These are phyloP conservation scores for Verticillium isaacii DNA, from an alignment of 2,329 filamentous ascomycete species.

Conservation along the genomic window DNA sequence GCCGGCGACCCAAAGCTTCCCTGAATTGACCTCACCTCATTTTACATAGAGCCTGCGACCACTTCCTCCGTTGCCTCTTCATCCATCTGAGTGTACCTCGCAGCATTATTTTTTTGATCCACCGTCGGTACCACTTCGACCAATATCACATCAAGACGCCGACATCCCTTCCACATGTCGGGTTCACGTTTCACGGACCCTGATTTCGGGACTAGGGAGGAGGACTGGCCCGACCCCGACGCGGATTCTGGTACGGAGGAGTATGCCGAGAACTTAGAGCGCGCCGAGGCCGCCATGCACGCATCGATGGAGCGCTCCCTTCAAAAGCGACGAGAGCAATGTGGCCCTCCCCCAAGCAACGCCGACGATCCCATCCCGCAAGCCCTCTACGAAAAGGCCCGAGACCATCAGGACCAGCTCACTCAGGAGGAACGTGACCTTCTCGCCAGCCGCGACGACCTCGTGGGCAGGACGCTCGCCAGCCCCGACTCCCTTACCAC, in stretches of 20 bases:
- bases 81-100: too few species aligned
- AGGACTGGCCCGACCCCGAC: conserved; percentile 5
- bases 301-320: background rate
- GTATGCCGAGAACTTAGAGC: background rate
- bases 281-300: background rate
- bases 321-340: background rate
- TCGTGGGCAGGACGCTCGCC: conserved; percentile 11
- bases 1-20: too few species aligned
- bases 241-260: conserved; percentile 2
- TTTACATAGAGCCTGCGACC: too few species aligned
- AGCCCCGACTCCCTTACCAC: conserved; percentile 7
- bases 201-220: conserved; percentile 1
- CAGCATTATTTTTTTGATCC: too few species aligned
- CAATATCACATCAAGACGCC: too few species aligned
- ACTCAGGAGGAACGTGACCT: conserved; percentile 11
- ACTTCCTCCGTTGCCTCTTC: too few species aligned
- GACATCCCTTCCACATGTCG: background rate
- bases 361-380: conserved; percentile 2
- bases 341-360: background rate
- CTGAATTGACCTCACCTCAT: too few species aligned
- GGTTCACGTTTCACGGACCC: background rate
- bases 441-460: conserved; percentile 11
- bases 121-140: too few species aligned
- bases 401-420: conserved; percentile 9
- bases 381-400: conserved; percentile 12